Evolutionary conservation across 2,329 filamentous ascomycete genomes (phyloP), one percentile per base, ranked within the genome.

Genomic region (Penicillium rolfsii): DNA sequence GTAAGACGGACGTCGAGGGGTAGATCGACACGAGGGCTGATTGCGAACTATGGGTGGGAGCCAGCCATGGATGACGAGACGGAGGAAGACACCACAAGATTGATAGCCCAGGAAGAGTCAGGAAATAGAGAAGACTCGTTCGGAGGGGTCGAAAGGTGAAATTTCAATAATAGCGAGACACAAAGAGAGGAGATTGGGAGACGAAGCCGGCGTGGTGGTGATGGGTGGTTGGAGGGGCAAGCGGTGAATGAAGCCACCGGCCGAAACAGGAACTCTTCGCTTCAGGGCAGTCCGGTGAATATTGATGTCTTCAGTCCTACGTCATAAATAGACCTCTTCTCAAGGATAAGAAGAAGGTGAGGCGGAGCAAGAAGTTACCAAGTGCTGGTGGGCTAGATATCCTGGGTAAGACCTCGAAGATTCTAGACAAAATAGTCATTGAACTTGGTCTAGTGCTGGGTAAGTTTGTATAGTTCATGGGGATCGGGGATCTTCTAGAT

Each of bases 221-320:
- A 14, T 53, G 22, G 48, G 50, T 38, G 26, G 57, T 59, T 64
- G 64, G 67, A 66, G 64, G 66, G 66, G 67, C 64, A 71, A 70
- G 64, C 69, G 70, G 66, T 67, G 69, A 69, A 61, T 62, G 48
- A 62, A 59, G 55, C 59, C 65, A 59, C 58, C 45, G 49, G 61
- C 66, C 62, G 60, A 65, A 68, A 62, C 63, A 68, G 65, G 63
- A 61, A 60, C 55, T 45, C 48, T 33, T 55, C 52, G 33, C 24
- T 45, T 54, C 48, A 56, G 52, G 55, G 57, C 45, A 55, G 61
- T 22, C 52, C 62, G 54, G 59, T 59, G 55, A 53, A 62, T 41
- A 24, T 12, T 14, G 12, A 53, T 64, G 58, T 43, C 54, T 64
- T 68, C 66, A 67, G 55, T 53, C 14, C 64, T 67, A 69, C 67